These are phyloP conservation scores for Ceratocystis variospora DNA, from an alignment of 2,329 filamentous ascomycete genomes.

Conservation along the genomic window DNA sequence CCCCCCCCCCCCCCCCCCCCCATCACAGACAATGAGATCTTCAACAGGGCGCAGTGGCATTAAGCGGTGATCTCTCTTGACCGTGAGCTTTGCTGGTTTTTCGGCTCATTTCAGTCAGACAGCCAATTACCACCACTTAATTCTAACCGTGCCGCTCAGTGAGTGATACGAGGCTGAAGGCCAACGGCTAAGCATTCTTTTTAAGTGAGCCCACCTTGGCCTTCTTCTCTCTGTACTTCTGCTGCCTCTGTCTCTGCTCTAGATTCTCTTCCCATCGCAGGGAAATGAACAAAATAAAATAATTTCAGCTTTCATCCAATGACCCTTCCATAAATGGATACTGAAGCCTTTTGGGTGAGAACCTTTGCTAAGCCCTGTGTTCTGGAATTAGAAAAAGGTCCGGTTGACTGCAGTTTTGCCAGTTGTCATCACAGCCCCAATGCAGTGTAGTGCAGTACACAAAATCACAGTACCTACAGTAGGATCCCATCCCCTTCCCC, in stretches of 20 bases:
- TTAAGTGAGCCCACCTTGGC: neutral
- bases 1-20: neutral
- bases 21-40: neutral
- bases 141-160: neutral
- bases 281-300: neutral
- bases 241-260: neutral
- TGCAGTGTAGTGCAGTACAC: neutral
- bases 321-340: neutral
- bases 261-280: neutral
- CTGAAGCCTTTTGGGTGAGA: neutral
- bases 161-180: neutral
- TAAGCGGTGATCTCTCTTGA: neutral
- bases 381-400: constrained; percentile 1
- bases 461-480: neutral
- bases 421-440: constrained; percentile 7
- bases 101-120: neutral
- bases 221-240: neutral
- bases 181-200: neutral
- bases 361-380: neutral
- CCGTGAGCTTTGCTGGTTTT: too few relatives aligned
- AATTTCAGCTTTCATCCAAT: constrained; percentile 4
- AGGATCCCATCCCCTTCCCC: too few relatives aligned
- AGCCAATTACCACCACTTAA: neutral
- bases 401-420: constrained; percentile 1
- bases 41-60: neutral